Base-by-base conservation (phyloP, 2,329 filamentous ascomycete genomes). In the Verticillium klebahnii region DNA sequence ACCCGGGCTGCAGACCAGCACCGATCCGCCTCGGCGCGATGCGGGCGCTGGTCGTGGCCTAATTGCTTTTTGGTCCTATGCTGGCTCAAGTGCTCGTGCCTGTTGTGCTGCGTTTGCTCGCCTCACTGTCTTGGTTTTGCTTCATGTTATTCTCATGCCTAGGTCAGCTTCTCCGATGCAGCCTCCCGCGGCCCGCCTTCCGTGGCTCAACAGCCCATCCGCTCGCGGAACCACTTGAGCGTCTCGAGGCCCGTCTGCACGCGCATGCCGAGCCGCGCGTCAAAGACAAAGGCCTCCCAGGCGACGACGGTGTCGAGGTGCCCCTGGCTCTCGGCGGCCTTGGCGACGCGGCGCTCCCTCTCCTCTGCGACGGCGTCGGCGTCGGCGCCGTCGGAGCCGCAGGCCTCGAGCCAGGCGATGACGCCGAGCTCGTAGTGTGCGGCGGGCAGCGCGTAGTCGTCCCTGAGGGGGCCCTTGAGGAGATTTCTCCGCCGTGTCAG, bases 361-460 rank as follows among this genome's bases (percentile, higher is more conserved):
- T 45, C 72, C 23, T 75, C 69, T 15, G 54, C 52, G 34, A 60
- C 50, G 8, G 62, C 61, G 11, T 63, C 64, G 9, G 40, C 63
- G 8, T 62, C 25, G 66, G 59, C 4, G 67, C 67, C 29, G 65
- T 67, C 69, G 1, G 78, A 74, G 34, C 75, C 71, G 67, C 78
- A 82, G 59, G 80, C 82, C 69, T 94, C 89, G 62, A 84, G 82
- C 93, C 94, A 99, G 1, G 89, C 79, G 60, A 91, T 86, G 8
- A 90, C 92, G 0, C 88, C 93, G 79, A 95, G 86, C 75, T 99
- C 95, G 74, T 97, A 97, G 67, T 92, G 82, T 1, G 90, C 92
- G 0, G 88, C 86, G 0, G 94, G 91, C 7, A 84, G 79, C 11
- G 86, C 80, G 78, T 90, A 93, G 68, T 90, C 88, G 62, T 93